Percentiles rank a stretch among this genome's conserved stretches.
These are phyloP conservation scores for Adansonia digitata DNA, from an alignment of 345 rosid species.

Conservation along the genomic window DNA sequence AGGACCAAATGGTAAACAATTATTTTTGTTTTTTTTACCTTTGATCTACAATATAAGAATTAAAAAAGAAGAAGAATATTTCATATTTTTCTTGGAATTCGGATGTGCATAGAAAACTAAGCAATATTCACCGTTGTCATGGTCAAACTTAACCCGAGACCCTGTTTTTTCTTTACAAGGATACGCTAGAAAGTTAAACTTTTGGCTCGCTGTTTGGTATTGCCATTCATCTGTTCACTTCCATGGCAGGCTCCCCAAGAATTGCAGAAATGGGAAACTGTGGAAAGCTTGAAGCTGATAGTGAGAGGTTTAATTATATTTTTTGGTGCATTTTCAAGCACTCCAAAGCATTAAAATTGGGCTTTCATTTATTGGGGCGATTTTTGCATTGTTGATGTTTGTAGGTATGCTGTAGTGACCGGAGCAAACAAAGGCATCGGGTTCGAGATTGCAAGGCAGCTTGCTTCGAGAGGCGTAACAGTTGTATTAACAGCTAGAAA, in stretches of 20 bases:
- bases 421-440: constrained; percentile 56
- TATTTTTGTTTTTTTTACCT: no score
- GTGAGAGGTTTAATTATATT: neutral
- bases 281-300: neutral
- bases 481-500: constrained; percentile 46
- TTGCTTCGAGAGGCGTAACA: constrained; percentile 35
- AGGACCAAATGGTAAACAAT: no score
- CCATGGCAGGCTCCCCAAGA: neutral
- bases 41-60: no score
- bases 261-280: neutral
- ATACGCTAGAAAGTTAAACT: neutral
- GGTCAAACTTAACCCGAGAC: no score
- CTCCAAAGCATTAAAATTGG: neutral
- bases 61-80: no score
- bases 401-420: constrained; percentile 42
- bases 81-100: no score
- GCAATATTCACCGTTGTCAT: no score
- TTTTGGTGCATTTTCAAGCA: neutral
- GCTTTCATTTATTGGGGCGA: neutral
- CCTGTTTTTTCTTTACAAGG: no score
- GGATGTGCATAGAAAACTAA: no score
- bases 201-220: neutral
- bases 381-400: neutral
- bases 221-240: neutral
- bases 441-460: constrained; percentile 40